Conservation (phyloP, 2,329 filamentous ascomycete species). For the Diaporthe citri region DNA sequence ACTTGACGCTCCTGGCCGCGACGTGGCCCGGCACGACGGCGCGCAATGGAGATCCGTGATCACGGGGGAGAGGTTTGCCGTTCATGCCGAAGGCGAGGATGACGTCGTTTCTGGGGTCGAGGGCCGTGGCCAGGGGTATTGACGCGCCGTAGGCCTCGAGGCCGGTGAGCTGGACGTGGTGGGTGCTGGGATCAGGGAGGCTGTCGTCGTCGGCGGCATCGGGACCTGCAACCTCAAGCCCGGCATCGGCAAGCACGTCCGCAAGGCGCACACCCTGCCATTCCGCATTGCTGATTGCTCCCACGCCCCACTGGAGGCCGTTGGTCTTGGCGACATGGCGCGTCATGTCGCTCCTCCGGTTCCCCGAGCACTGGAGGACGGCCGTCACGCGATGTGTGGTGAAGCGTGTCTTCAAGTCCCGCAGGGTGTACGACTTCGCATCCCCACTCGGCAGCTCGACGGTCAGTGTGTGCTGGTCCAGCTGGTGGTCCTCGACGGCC, state of each 20-base stretch:
- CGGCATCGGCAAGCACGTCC: slow-evolving; percentile 69
- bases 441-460: slow-evolving; percentile 69
- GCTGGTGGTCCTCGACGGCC: slow-evolving; percentile 52
- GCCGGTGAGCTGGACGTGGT: slow-evolving; percentile 70
- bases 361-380: slow-evolving; percentile 71
- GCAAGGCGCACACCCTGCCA: slow-evolving; percentile 69
- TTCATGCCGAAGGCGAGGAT: slow-evolving; percentile 78
- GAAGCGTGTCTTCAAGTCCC: slow-evolving; percentile 67
- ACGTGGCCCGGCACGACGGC: slow-evolving; percentile 75
- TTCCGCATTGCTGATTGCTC: slow-evolving; percentile 70
- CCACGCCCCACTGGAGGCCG: slow-evolving; percentile 70
- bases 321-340: slow-evolving; percentile 61
- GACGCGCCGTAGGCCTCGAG: slow-evolving; percentile 72
- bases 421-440: slow-evolving; percentile 64
- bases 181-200: slow-evolving; percentile 48
- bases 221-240: slow-evolving; percentile 51
- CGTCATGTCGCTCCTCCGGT: slow-evolving; percentile 72
- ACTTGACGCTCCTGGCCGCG: slow-evolving; percentile 77
- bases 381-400: slow-evolving; percentile 64
- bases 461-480: slow-evolving; percentile 59
- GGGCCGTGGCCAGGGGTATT: slow-evolving; percentile 69
- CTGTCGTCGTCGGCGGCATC: slow-evolving; percentile 38
- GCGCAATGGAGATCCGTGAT: slow-evolving; percentile 75
- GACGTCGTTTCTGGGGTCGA: slow-evolving; percentile 73
- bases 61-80: slow-evolving; percentile 69